phyloP scores from a whole-genome alignment of 352 stramenopile species.

The Globisporangium paddicum region DNA sequence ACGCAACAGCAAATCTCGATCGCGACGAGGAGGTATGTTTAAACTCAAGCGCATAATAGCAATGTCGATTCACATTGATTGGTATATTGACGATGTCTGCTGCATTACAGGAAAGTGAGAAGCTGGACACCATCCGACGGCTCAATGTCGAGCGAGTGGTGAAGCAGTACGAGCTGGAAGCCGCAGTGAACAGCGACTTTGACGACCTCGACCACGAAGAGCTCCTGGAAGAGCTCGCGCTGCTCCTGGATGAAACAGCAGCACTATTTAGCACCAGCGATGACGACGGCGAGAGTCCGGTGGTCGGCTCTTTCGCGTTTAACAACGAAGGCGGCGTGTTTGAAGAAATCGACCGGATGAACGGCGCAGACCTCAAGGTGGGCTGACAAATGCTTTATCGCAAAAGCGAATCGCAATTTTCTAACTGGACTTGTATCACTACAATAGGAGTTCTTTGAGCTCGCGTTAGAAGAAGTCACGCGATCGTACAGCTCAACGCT shows the following conservation, averaged over 20 bases:
- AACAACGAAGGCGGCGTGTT: constrained; percentile 53
- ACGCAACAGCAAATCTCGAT: constrained; percentile 43
- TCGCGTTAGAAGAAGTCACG: constrained; percentile 57
- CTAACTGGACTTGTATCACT: not conserved
- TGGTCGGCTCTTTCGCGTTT: constrained; percentile 54
- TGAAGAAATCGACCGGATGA: constrained; percentile 61
- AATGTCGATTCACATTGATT: not conserved
- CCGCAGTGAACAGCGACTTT: constrained; percentile 12
- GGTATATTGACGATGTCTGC: not conserved
- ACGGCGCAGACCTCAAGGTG: constrained; percentile 69
- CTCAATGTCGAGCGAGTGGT: constrained; percentile 56
- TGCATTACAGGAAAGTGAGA: constrained; percentile 18
- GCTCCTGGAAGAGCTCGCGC: constrained; percentile 38
- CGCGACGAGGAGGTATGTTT: constrained; percentile 27
- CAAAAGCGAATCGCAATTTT: not conserved
- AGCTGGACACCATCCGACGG: constrained; percentile 28
- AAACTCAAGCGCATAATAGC: too few relatives aligned
- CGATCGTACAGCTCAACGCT: constrained; percentile 40
- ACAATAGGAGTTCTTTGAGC: constrained; percentile 61
- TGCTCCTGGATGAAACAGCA: constrained; percentile 49
- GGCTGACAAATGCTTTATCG: not conserved
- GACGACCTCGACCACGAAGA: constrained; percentile 22
- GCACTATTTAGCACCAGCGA: constrained; percentile 33
- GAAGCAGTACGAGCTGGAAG: constrained; percentile 62
- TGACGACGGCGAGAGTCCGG: constrained; percentile 27